These are phyloP conservation scores for Colletotrichum higginsianum DNA, from an alignment of 2,329 filamentous ascomycete species.

Conservation along the genomic window DNA sequence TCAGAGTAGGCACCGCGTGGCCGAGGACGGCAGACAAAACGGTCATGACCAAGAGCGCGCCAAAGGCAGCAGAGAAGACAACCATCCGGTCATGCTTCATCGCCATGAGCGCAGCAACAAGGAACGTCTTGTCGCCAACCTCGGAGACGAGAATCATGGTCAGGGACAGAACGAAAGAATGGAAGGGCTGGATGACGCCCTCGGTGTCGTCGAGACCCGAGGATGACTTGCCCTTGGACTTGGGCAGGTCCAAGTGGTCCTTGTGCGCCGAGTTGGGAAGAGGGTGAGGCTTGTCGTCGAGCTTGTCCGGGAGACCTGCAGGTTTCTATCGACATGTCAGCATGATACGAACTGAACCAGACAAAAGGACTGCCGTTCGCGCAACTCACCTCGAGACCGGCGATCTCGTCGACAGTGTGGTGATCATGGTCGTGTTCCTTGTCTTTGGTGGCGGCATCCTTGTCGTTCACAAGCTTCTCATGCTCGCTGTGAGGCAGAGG, in stretches of 20 bases:
- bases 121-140: slow-evolving; percentile 98
- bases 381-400: slow-evolving; percentile 71
- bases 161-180: slow-evolving; percentile 92
- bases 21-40: slow-evolving; percentile 92
- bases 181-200: slow-evolving; percentile 82
- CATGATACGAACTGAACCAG: background rate
- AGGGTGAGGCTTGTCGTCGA: slow-evolving; percentile 81
- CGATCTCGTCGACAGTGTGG: slow-evolving; percentile 56
- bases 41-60: slow-evolving; percentile 93
- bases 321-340: slow-evolving; percentile 74
- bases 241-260: slow-evolving; percentile 71
- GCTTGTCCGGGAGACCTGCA: slow-evolving; percentile 82
- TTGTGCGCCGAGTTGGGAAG: slow-evolving; percentile 77
- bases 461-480: slow-evolving; percentile 70
- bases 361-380: background rate
- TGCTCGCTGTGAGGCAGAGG: slow-evolving; percentile 87
- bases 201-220: slow-evolving; percentile 61
- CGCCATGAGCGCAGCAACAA: slow-evolving; percentile 97
- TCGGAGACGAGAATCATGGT: slow-evolving; percentile 99
- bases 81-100: slow-evolving; percentile 97
- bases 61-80: slow-evolving; percentile 95
- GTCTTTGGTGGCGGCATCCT: slow-evolving; percentile 58
- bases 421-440: slow-evolving; percentile 59
- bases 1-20: slow-evolving; percentile 89
- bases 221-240: slow-evolving; percentile 48